Base-by-base conservation (phyloP, 768 basidiomycete species). In the Grammothele lineata region DNA sequence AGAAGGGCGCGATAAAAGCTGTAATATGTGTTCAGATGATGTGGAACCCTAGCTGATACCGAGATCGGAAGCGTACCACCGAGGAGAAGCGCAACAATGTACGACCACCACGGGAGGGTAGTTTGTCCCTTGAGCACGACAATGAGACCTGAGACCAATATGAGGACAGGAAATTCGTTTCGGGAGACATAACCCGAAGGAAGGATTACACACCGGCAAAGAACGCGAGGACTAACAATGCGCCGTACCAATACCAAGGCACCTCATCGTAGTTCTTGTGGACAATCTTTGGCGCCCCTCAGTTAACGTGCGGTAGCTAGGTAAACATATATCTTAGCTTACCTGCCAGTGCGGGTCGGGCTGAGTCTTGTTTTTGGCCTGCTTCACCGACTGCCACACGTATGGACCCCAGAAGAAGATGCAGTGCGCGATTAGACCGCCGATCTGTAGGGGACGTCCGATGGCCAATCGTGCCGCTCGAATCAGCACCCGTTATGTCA, bases 21-120 rank as follows among this genome's bases (percentile, higher is more conserved):
- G 80, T 6, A n/a, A n/a, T n/a, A n/a, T n/a, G n/a, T n/a, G n/a
- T n/a, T n/a, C n/a, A n/a, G n/a, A n/a, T n/a, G n/a, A n/a, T n/a
- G n/a, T n/a, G n/a, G n/a, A n/a, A n/a, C n/a, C n/a, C n/a, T n/a
- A n/a, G n/a, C n/a, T n/a, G n/a, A n/a, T n/a, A n/a, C n/a, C n/a
- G n/a, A n/a, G n/a, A n/a, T n/a, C n/a, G n/a, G n/a, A n/a, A n/a
- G n/a, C n/a, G n/a, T n/a, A n/a, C n/a, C n/a, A n/a, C n/a, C 80
- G 12, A 79, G 60, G 10, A 77, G 57, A 17, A 84, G 61, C 0
- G 82, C 78, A 40, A 79, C 59, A 26, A 85, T 72, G 57, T 76
- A 83, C 1, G 77, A 77, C 73, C 77, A 82, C 74, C 74, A 77
- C 4, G 81, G 77, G 15, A 85, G 70, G 0, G 80, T 80, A 1